phyloP scores from a whole-genome alignment of 2,329 filamentous ascomycete genomes.

The Aureobasidium namibiae region DNA sequence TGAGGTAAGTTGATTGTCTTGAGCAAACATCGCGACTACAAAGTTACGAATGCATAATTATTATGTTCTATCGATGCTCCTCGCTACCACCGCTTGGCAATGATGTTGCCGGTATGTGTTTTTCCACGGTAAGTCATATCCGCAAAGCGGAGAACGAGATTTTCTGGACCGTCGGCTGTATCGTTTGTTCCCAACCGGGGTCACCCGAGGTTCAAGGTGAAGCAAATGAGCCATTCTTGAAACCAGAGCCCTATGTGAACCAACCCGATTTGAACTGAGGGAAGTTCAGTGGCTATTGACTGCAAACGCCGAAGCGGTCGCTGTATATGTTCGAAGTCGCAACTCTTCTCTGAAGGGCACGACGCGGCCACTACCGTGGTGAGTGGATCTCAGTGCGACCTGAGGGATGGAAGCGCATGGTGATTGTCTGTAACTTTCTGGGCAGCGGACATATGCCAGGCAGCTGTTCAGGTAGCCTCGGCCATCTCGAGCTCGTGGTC shows the following conservation, averaged over 20 bases:
- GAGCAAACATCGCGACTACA: not conserved
- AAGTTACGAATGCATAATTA: not conserved
- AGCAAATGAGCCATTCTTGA: not conserved
- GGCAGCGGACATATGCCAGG: not conserved
- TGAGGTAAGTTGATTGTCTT: not conserved
- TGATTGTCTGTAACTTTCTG: not conserved
- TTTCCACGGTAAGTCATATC: not conserved
- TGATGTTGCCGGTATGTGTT: not conserved
- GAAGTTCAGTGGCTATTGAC: not conserved
- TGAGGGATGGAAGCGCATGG: not conserved
- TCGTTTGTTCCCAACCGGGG: not conserved
- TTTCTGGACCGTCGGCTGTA: not conserved
- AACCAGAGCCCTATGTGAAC: not conserved
- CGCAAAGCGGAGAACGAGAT: not conserved
- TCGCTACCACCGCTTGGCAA: not conserved
- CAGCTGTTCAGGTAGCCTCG: slow-evolving; percentile 7
- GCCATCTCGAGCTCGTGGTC: slow-evolving; percentile 6
- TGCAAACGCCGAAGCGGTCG: not conserved
- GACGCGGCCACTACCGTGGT: not conserved
- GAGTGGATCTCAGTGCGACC: not conserved
- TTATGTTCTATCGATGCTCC: not conserved
- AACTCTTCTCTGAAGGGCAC: not conserved
- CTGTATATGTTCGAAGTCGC: not conserved
- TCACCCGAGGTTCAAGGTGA: not conserved
- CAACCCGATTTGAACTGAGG: too few relatives aligned